Percentiles rank a stretch among this genome's conserved stretches.
phyloP scores from a whole-genome alignment of 331 rosid genomes.

The Acacia concinna region DNA sequence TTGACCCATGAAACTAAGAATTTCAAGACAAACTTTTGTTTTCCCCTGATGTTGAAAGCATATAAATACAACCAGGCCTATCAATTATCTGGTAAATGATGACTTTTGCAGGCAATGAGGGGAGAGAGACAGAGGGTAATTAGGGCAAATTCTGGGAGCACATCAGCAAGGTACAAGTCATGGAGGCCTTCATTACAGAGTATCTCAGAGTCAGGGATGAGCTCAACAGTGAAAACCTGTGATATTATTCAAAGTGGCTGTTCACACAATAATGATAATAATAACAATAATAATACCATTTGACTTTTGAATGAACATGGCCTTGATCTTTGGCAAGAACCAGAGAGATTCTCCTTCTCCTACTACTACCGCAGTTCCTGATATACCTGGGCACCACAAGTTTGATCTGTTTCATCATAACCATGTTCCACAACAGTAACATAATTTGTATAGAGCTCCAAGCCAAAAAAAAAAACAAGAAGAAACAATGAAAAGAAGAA shows the following conservation, averaged over 20 bases:
- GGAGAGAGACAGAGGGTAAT: conserved; percentile 51
- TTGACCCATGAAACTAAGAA: not conserved
- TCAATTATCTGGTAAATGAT: not conserved
- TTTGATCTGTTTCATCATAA: conserved; percentile 42
- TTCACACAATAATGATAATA: conserved; percentile 16
- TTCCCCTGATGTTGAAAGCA: not conserved
- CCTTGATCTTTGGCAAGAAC: not conserved
- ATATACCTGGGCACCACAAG: conserved; percentile 31
- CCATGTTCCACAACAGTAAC: conserved; percentile 40
- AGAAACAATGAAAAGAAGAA: not conserved
- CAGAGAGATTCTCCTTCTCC: not conserved
- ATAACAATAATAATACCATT: conserved; percentile 16
- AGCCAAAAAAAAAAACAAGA: not conserved
- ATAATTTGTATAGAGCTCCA: conserved; percentile 59
- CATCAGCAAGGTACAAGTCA: conserved; percentile 53
- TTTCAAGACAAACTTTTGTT: not conserved
- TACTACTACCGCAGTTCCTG: conserved; percentile 28
- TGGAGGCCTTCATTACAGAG: conserved; percentile 96
- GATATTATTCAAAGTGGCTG: conserved; percentile 35
- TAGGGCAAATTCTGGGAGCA: conserved; percentile 51
- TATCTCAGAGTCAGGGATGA: conserved; percentile 66
- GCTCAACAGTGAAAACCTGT: conserved; percentile 40
- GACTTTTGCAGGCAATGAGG: conserved; percentile 57
- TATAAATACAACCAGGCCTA: not conserved
- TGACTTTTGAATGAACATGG: not conserved